Evolutionary conservation across 768 basidiomycete species (phyloP).

Genomic region (Mycena vitilis): DNA sequence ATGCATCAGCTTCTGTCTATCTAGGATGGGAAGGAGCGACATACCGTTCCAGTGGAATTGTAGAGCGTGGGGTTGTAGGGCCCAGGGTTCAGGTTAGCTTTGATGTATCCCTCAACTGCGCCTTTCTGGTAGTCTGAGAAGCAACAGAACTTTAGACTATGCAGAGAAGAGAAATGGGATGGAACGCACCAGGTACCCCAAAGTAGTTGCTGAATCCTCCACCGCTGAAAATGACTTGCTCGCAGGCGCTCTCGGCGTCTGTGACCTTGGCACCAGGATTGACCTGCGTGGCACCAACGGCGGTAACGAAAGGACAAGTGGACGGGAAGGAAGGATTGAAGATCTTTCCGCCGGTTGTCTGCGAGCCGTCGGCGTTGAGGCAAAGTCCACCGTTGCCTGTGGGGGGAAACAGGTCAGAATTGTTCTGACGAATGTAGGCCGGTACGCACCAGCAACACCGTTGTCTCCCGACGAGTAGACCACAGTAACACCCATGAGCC

Average conservation of each 20-base stretch:
- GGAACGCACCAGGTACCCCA: constrained; percentile 40
- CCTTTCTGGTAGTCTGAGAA: constrained; percentile 48
- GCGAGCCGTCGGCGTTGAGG: constrained; percentile 56
- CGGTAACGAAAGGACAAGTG: constrained; percentile 57
- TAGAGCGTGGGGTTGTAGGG: constrained; percentile 38
- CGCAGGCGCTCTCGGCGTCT: constrained; percentile 51
- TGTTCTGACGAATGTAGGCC: neutral
- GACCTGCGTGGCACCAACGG: constrained; percentile 60
- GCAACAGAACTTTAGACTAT: neutral
- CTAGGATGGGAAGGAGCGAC: constrained; percentile 21
- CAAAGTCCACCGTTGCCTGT: constrained; percentile 47
- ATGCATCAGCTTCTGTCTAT: constrained; percentile 18
- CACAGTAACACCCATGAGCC: constrained; percentile 69
- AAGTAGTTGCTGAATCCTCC: constrained; percentile 59
- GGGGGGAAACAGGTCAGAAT: neutral
- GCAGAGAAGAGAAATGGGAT: constrained; percentile 6
- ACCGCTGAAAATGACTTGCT: constrained; percentile 51
- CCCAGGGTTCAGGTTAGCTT: constrained; percentile 39
- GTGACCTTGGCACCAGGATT: constrained; percentile 44
- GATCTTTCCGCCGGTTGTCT: constrained; percentile 44
- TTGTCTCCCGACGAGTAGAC: constrained; percentile 70
- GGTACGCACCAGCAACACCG: constrained; percentile 57
- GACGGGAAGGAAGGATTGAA: constrained; percentile 60
- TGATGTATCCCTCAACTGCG: constrained; percentile 51
- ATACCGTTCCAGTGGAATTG: constrained; percentile 49